Evolutionary conservation across 805 yeast genomes (phyloP).

Genomic region (Schizosaccharomyces lindneri): DNA sequence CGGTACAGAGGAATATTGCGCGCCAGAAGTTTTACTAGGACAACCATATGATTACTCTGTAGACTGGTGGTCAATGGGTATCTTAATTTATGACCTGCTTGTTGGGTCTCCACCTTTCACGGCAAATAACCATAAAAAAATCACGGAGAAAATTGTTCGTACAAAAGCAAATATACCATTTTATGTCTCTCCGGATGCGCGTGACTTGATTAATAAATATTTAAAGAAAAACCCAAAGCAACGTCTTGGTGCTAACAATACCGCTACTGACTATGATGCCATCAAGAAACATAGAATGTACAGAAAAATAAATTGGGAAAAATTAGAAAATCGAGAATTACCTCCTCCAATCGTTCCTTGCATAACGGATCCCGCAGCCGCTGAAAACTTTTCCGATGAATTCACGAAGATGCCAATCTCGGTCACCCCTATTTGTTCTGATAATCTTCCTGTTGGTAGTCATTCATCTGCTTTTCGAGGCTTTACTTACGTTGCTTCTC

Average conservation of each 20-base stretch:
- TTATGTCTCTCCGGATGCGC: conserved; percentile 56
- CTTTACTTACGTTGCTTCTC: conserved; percentile 1
- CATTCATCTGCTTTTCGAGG: not conserved
- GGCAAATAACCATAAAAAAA: conserved; percentile 52
- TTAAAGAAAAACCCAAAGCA: conserved; percentile 45
- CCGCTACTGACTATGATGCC: conserved; percentile 24
- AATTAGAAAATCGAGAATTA: conserved; percentile 24
- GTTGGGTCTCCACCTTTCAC: conserved; percentile 79
- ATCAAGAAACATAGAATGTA: conserved; percentile 49
- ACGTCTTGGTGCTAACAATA: conserved; percentile 26
- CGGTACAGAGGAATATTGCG: conserved; percentile 71
- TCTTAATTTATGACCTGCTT: conserved; percentile 52
- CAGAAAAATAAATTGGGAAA: conserved; percentile 49
- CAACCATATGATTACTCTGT: conserved; percentile 53
- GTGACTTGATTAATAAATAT: conserved; percentile 41
- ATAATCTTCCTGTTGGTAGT: not conserved
- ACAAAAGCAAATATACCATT: conserved; percentile 44
- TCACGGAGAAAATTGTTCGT: conserved; percentile 47
- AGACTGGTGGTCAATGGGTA: conserved; percentile 85
- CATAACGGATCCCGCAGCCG: conserved; percentile 54
- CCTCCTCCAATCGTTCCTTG: conserved; percentile 65
- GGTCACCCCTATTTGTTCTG: conserved; percentile 7
- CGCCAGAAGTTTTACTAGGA: conserved; percentile 69
- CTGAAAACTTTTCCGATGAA: conserved; percentile 63
- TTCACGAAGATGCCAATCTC: conserved; percentile 37